A percentile compares a stretch with the other conserved stretches of the same genome.
These are phyloP conservation scores for Symbiodinium pilosum DNA, from an alignment of 73 alveolate species.

Conservation along the genomic window DNA sequence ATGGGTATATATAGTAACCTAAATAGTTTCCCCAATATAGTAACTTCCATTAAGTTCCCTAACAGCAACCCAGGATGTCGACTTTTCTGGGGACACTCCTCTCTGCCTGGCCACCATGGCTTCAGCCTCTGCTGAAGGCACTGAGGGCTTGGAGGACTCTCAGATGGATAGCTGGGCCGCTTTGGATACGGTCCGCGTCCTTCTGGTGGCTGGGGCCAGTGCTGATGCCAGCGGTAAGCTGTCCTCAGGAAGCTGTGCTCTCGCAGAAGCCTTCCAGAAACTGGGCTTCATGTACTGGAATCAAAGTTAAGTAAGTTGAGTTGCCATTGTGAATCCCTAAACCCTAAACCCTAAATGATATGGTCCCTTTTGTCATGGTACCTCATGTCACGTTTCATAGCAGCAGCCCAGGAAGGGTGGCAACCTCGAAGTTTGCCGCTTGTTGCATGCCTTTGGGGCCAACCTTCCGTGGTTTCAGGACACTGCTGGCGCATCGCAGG, in stretches of 20 bases:
- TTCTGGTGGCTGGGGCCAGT: slow-evolving; percentile 74
- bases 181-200: slow-evolving; percentile 64
- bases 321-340: too few species aligned
- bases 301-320: too few species aligned
- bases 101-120: slow-evolving; percentile 46
- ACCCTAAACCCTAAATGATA: too few species aligned
- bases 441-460: slow-evolving; percentile 65
- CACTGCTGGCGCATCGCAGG: neutral
- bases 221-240: neutral
- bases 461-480: neutral
- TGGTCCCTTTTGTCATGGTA: too few species aligned
- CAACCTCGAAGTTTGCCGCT: neutral
- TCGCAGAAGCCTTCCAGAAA: neutral
- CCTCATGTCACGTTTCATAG: too few species aligned
- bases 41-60: too few species aligned
- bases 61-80: too few species aligned
- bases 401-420: too few species aligned
- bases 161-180: slow-evolving; percentile 35
- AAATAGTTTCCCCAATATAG: too few species aligned
- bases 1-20: too few species aligned
- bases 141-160: neutral
- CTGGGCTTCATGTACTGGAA: too few species aligned
- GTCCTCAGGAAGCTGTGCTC: neutral
- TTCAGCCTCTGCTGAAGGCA: neutral
- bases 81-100: slow-evolving; percentile 56